Base-by-base conservation (phyloP, 768 basidiomycete genomes). In the Kondoa subrosea region DNA sequence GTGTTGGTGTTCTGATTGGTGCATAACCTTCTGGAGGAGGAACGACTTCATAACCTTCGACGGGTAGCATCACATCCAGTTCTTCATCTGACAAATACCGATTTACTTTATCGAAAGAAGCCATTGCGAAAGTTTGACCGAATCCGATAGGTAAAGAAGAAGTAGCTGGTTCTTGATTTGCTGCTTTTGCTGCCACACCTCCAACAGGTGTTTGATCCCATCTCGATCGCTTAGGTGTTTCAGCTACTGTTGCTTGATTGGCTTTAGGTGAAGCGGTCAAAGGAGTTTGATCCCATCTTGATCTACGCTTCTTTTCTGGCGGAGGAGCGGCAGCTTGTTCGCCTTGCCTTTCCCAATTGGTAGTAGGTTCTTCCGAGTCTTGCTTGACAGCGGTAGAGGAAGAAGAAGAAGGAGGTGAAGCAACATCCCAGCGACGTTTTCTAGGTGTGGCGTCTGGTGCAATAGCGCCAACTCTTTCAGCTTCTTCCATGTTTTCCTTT, bases 21-120 rank as follows among this genome's bases (percentile, higher is more conserved):
- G 87, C 87, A 81, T 96, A 96, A 64, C 91, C 93, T 57, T 88
- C 85, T 29, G 95, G 95, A 70, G 95, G 90, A 34, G 88, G 85
- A 76, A 96, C 91, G 70, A 96, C 87, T 69, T 83, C 82, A 77
- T 96, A 99, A 60, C 95, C 95, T 66, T 83, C 80, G 8, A 83
- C 76, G 40, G 95, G 95, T 56, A 97, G 84, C 69, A 96, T 81
- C 16, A 85, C 85, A 72, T 97, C 89, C 65, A 97, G 84, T 79
- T 97, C 95, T 77, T 96, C 92, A 77, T 97, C 93, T 4, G 88
- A 84, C 58, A 97, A 85, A 74, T 88, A 91, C n/a, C 91, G 84
- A 74, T 95, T 95, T 76, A 95, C 89, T 74, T 91, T 91, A 80
- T 97, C 91, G 72, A 91, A 89, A 70, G 91, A 88, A 15, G 77